Evolutionary conservation across 495 filamentous ascomycete species (phyloP), one percentile per base, ranked within the genome.

Genomic region (Poronia punctata): DNA sequence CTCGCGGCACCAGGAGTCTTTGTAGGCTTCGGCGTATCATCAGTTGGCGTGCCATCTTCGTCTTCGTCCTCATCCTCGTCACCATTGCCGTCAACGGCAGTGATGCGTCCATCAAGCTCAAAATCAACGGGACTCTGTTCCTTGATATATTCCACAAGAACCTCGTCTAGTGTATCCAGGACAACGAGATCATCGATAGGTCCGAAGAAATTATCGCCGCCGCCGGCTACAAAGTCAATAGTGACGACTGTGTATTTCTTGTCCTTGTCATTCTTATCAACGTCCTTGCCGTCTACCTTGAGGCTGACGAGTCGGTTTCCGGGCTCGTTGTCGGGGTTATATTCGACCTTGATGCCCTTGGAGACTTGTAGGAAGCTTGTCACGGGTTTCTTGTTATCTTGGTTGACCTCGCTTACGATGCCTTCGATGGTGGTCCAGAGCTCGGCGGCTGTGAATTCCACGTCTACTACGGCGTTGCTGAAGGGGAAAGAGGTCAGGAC

Each of bases 401-500:
- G 56, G 46, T 67, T 74, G n/a, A 71, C 52, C 4, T 45, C 40
- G 12, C 59, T 53, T 8, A 73, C 56, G 36, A 71, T 59, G 2
- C 74, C 75, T 43, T 74, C 68, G 25, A 80, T 53, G 18, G 62
- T 55, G 4, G 61, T 55, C 71, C 72, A 74, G 0, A 80, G 52
- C 31, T 65, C 53, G 7, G 59, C 48, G 19, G 74, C 75, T 0
- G 60, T 52, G 20, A 72, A 54, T 0, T 32, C 42, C 7, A 75
- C 34, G 40, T 72, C 68, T 5, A 74, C 73, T 3, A 78, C 61
- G 12, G 72, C 58, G 50, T 78, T 79, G 35, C 67, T 64, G 44
- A 79, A 80, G 7, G 75, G 76, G 45, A 78, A 79, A 1, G 71
- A 60, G 0, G 71, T 76, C 7, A 78, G 53, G 0, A 78, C 67